Conservation (phyloP, 352 stramenopile genomes). For the Pythium chondricola region DNA sequence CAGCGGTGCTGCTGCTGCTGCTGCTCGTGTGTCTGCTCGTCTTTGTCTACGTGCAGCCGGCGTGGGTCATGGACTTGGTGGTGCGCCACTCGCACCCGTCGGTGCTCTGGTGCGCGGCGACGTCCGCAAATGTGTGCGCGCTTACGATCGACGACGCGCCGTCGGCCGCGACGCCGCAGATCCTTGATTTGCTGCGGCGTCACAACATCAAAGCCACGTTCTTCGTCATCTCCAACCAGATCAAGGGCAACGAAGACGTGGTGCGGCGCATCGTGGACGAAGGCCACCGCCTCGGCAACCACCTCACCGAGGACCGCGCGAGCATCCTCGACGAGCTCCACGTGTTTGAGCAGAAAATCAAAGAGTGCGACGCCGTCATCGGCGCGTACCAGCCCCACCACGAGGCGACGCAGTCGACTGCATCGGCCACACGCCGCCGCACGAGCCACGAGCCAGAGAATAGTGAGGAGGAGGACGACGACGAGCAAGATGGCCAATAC, state of each 20-base stretch:
- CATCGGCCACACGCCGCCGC: neutral
- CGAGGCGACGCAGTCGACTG: neutral
- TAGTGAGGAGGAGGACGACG: neutral
- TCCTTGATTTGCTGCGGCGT: slow-evolving; percentile 66
- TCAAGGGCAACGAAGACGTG: slow-evolving; percentile 59
- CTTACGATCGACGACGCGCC: slow-evolving; percentile 81
- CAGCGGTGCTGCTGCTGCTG: slow-evolving; percentile 21
- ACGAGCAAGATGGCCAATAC: neutral
- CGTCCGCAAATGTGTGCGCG: slow-evolving; percentile 42
- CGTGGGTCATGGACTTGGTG: slow-evolving; percentile 62
- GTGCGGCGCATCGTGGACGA: slow-evolving; percentile 73
- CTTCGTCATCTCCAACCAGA: slow-evolving; percentile 79
- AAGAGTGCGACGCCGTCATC: slow-evolving; percentile 69
- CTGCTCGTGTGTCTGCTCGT: slow-evolving; percentile 27
- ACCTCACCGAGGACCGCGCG: slow-evolving; percentile 74
- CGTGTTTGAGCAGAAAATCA: slow-evolving; percentile 78
- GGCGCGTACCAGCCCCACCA: slow-evolving; percentile 27
- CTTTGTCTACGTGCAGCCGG: slow-evolving; percentile 63
- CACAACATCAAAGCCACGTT: slow-evolving; percentile 73
- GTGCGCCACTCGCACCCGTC: slow-evolving; percentile 59
- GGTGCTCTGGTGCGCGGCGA: slow-evolving; percentile 70
- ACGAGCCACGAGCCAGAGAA: neutral
- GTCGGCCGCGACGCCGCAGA: slow-evolving; percentile 46
- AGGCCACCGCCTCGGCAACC: slow-evolving; percentile 71
- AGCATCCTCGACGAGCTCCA: slow-evolving; percentile 76